A percentile compares a stretch with the other conserved stretches of the same genome.
Evolutionary conservation across 2,329 filamentous ascomycete genomes (phyloP).

Genomic region (Achaetomium macrosporum): DNA sequence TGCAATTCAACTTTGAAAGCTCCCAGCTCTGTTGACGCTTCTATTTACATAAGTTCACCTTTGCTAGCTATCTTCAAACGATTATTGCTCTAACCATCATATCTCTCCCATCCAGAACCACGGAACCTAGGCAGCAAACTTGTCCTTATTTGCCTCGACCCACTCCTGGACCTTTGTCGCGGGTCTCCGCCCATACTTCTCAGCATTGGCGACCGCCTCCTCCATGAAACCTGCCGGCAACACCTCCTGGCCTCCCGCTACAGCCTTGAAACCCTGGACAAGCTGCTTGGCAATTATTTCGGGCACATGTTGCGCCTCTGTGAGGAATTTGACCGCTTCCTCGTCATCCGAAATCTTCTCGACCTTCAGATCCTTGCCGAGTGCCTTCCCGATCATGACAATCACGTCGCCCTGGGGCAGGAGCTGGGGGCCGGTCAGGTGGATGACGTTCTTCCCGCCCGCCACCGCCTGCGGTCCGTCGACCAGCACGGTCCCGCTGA

Average conservation of each 20-base stretch:
- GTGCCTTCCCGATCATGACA: neutral
- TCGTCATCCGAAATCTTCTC: neutral
- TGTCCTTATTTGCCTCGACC: neutral
- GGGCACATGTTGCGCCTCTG: too few species aligned
- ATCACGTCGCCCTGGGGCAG: neutral
- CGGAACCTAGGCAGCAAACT: neutral
- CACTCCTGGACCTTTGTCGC: neutral
- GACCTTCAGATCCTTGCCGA: neutral
- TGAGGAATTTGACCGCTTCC: neutral
- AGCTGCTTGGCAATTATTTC: neutral
- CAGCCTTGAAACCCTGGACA: neutral
- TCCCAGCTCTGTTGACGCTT: too few species aligned
- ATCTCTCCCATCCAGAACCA: too few species aligned
- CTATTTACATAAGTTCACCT: too few species aligned
- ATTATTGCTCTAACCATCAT: too few species aligned
- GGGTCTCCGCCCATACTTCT: neutral
- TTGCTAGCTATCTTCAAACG: too few species aligned
- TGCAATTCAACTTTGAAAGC: too few species aligned
- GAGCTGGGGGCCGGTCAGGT: neutral
- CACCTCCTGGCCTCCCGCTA: neutral
- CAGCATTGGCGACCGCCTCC: neutral
- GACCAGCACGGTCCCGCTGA: slow-evolving; percentile 35
- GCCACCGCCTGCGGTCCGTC: neutral
- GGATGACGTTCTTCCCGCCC: neutral
- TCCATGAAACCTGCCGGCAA: neutral